Conservation (phyloP, 257 asterid genomes). For the Pogostemon cablin region DNA sequence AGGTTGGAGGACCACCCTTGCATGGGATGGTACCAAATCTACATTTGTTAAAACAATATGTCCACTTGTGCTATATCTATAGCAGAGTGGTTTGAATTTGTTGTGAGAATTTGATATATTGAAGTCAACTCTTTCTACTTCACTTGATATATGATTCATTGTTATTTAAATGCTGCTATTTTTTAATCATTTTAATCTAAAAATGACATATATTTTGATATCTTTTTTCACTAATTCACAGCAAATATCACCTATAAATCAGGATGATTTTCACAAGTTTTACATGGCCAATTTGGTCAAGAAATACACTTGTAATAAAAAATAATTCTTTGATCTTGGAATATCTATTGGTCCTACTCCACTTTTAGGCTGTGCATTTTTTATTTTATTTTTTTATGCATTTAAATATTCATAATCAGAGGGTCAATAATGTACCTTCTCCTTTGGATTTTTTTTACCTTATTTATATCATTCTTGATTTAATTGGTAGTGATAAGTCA, state of each 20-base stretch:
- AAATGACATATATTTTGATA: background rate
- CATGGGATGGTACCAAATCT: slow-evolving; percentile 30
- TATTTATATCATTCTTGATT: slow-evolving; percentile 35
- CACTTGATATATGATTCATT: background rate
- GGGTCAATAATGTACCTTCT: slow-evolving; percentile 77
- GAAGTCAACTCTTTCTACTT: slow-evolving; percentile 35
- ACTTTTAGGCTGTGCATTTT: background rate
- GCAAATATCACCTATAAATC: background rate
- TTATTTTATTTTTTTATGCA: background rate
- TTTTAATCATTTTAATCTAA: background rate
- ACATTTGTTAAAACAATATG: slow-evolving; percentile 21
- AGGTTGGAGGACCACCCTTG: slow-evolving; percentile 33
- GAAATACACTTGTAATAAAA: background rate
- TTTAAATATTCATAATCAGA: slow-evolving; percentile 7
- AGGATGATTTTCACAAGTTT: background rate
- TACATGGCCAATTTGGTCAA: slow-evolving; percentile 8
- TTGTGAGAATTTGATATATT: background rate
- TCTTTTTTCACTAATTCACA: background rate
- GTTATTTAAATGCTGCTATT: background rate
- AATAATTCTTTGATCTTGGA: background rate
- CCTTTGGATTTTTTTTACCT: slow-evolving; percentile 57
- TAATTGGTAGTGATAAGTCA: slow-evolving; percentile 37
- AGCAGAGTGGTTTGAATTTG: background rate
- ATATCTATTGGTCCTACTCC: slow-evolving; percentile 3
- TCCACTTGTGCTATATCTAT: slow-evolving; percentile 23